Evolutionary conservation across 805 yeast species (phyloP).

Genomic region (Yarrowia porcina): DNA sequence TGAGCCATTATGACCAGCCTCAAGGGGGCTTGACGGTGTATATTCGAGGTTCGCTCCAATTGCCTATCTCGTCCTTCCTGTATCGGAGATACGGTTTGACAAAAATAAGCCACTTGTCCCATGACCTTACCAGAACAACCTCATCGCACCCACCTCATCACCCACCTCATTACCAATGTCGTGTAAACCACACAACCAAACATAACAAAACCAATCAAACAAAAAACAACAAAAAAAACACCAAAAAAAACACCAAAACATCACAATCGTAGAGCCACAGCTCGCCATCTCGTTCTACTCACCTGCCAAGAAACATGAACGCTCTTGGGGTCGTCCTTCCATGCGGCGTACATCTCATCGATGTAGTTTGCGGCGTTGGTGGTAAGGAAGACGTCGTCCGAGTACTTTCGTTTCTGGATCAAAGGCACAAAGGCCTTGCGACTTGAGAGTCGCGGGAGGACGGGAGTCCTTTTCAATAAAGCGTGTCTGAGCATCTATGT

Average conservation of each 20-base stretch:
- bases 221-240: too few relatives aligned
- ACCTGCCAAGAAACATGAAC: constrained; percentile 93
- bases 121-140: background rate
- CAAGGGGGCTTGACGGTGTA: too few relatives aligned
- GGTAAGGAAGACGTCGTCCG: constrained; percentile 70
- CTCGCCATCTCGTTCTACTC: too few relatives aligned
- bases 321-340: constrained; percentile 84
- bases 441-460: constrained; percentile 22
- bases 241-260: too few relatives aligned
- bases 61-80: too few relatives aligned
- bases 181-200: background rate
- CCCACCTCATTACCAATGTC: background rate
- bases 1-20: too few relatives aligned
- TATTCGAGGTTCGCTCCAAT: too few relatives aligned
- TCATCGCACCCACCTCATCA: background rate
- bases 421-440: constrained; percentile 24
- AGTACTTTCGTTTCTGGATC: constrained; percentile 29
- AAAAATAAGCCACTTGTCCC: background rate
- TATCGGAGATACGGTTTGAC: background rate
- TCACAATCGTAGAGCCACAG: background rate
- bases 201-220: background rate
- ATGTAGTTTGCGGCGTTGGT: constrained; percentile 85
- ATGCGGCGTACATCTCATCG: constrained; percentile 96
- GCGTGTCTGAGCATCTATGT: constrained; percentile 25
- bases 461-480: constrained; percentile 24